Evolutionary conservation across 805 yeast genomes (phyloP), one percentile per base, ranked within the genome.

Genomic region (Kodamaea kaohsiungensis): DNA sequence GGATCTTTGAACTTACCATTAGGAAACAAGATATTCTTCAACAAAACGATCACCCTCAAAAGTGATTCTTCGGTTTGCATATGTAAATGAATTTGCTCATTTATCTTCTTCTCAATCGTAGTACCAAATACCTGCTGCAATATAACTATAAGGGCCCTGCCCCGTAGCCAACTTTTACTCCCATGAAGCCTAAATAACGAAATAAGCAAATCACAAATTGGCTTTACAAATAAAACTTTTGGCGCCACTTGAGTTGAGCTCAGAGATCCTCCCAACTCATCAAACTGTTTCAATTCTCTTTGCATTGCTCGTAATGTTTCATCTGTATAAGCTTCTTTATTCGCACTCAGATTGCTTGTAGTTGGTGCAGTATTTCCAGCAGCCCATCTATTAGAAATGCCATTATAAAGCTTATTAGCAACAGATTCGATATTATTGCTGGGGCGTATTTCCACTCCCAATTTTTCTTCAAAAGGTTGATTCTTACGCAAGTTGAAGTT

Each of bases 51-150:
- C 3, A 68, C 33, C 9, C 76, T 80, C n/a, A 76, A 68, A 0
- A 88, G 64, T 30, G 73, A 76, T 8, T 72, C 77, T 46, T 81
- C 84, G 8, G 75, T 73, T 39, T 74, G 57, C 5, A 73, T 17
- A 37, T 64, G 66, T 18, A 61, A 62, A 39, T 75, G 72, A 33
- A 82, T 67, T 54, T 72, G 72, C 27, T 78, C 76, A 42, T 85
- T 71, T 3, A 84, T 78, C 52, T 81, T 82, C 64, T 84, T 86
- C 64, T 92, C 97, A 50, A 92, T 86, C 0, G 97, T 88, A 1
- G 93, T 88, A 0, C 98, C 98, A 39, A 92, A 77, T 1, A 92
- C 68, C 65, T 91, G 97, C 67, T 91, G 97, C 51, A 92, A 71
- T 2, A 92, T 83, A 4, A 91, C 84, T 39, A 91, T 78, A 7